Conservation (phyloP, 1,284 basidiomycete genomes). For the Rhodotorula sp. region DNA sequence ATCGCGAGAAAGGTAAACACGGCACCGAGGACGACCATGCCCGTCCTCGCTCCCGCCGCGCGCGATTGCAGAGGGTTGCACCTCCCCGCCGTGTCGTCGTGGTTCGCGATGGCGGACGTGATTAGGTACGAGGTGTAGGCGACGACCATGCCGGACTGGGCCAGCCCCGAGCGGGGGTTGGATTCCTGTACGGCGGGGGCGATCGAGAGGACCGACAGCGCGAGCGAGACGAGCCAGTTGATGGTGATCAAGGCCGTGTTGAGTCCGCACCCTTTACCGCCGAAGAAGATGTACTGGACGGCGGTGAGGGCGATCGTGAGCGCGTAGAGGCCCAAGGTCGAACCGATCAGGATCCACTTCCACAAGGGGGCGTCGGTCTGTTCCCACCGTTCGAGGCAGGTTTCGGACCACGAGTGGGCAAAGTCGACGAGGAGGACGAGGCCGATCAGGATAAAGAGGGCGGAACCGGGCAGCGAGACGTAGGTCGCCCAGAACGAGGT, state of each 20-base stretch:
- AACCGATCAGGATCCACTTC: constrained; percentile 94
- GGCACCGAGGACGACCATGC: constrained; percentile 85
- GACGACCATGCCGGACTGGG: constrained; percentile 93
- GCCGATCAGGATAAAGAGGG: constrained; percentile 88
- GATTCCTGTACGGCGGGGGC: constrained; percentile 85
- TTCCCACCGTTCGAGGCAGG: constrained; percentile 86
- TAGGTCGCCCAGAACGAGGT: constrained; percentile 90
- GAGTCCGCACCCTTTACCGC: constrained; percentile 76
- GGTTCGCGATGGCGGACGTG: constrained; percentile 91
- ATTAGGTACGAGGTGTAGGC: constrained; percentile 96
- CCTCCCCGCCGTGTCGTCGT: constrained; percentile 62
- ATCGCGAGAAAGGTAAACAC: constrained; percentile 97
- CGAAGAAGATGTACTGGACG: constrained; percentile 88
- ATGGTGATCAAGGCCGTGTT: constrained; percentile 95
- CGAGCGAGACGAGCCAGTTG: constrained; percentile 77
- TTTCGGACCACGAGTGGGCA: constrained; percentile 97
- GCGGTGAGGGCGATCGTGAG: constrained; percentile 79
- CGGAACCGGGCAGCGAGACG: constrained; percentile 76
- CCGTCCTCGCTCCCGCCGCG: constrained; percentile 71
- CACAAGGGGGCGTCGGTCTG: constrained; percentile 74
- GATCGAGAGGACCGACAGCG: constrained; percentile 80
- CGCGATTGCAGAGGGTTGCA: constrained; percentile 81
- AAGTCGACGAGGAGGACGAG: constrained; percentile 98
- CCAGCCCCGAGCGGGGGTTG: constrained; percentile 91
- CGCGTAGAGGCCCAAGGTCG: constrained; percentile 85